These are phyloP conservation scores for Candida michaelii DNA, from an alignment of 805 yeast genomes.

Conservation along the genomic window DNA sequence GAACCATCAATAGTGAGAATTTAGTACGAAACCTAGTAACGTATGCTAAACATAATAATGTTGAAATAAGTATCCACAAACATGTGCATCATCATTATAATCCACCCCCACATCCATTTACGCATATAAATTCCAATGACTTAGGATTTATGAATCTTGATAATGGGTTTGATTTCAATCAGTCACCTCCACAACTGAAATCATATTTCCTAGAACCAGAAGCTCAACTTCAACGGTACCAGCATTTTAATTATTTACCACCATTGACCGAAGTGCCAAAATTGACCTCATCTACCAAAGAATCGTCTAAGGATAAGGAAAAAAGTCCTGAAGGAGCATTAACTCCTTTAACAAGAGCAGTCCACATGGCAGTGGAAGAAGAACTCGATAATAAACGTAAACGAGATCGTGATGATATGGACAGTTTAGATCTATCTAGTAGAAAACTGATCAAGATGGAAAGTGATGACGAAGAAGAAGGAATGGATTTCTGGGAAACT, in stretches of 20 bases:
- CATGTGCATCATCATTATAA: conserved; percentile 80
- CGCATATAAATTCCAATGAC: conserved; percentile 7
- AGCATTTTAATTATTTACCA: conserved; percentile 74
- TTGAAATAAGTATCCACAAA: conserved; percentile 75
- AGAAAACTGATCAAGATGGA: conserved; percentile 5
- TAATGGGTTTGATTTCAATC: conserved; percentile 1
- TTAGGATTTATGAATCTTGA: neutral
- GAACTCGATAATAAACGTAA: conserved; percentile 19
- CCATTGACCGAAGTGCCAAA: conserved; percentile 71
- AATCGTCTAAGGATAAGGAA: conserved; percentile 21
- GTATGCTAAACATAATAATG: conserved; percentile 56
- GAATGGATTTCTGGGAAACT: conserved; percentile 69
- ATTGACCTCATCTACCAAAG: conserved; percentile 50
- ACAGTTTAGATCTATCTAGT: conserved; percentile 2
- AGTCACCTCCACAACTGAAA: neutral
- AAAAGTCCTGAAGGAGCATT: conserved; percentile 16
- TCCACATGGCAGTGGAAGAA: conserved; percentile 36
- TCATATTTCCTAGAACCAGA: conserved; percentile 44
- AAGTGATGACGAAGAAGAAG: conserved; percentile 51
- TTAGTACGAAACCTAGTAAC: conserved; percentile 57
- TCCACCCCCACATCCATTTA: conserved; percentile 30
- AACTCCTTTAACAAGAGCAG: conserved; percentile 43
- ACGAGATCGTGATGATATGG: conserved; percentile 9
- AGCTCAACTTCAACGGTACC: conserved; percentile 54
- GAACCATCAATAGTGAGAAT: conserved; percentile 52